These are phyloP conservation scores for Stentor coeruleus DNA, from an alignment of 73 alveolate species.

Conservation along the genomic window DNA sequence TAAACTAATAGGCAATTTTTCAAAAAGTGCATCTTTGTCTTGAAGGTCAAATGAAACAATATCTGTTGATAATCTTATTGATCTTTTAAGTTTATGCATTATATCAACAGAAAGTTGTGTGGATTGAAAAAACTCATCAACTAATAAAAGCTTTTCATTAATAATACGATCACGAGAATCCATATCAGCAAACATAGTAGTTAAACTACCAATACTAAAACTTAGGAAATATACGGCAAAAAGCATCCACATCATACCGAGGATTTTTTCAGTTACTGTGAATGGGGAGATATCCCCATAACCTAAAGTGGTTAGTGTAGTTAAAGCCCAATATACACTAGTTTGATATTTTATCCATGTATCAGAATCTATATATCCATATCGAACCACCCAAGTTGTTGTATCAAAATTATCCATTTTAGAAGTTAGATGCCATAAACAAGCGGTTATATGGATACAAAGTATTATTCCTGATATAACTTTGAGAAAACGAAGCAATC, in stretches of 20 bases:
- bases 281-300: constrained; percentile 71
- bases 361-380: constrained; percentile 42
- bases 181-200: constrained; percentile 49
- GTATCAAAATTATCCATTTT: constrained; percentile 72
- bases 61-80: neutral
- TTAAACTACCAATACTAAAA: constrained; percentile 59
- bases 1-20: constrained; percentile 85
- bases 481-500: neutral
- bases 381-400: constrained; percentile 82
- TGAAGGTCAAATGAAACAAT: neutral
- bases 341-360: constrained; percentile 39
- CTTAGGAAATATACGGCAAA: constrained; percentile 62
- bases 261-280: constrained; percentile 45
- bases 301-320: constrained; percentile 73
- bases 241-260: constrained; percentile 68
- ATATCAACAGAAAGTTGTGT: constrained; percentile 1
- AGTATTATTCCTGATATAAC: neutral
- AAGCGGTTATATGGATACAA: constrained; percentile 69
- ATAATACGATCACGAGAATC: constrained; percentile 31
- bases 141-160: constrained; percentile 36
- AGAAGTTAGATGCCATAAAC: constrained; percentile 77
- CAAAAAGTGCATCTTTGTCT: constrained; percentile 15
- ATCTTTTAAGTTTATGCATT: constrained; percentile 8
- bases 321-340: constrained; percentile 59
- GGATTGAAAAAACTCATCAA: constrained; percentile 25